Conservation (phyloP, 768 basidiomycete species). For the Hortiboletus flavorubellus region DNA sequence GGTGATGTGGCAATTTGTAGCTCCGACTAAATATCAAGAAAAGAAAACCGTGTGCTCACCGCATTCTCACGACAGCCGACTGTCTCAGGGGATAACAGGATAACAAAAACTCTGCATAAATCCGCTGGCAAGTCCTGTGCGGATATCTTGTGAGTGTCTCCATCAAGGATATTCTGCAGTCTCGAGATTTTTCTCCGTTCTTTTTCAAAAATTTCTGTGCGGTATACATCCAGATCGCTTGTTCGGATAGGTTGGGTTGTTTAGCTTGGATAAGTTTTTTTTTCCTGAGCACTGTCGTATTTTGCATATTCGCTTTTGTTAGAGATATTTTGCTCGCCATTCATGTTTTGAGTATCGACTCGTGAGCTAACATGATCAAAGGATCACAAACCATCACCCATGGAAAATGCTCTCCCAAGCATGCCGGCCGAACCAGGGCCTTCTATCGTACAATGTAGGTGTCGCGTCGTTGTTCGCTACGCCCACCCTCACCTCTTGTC, state of each 20-base stretch:
- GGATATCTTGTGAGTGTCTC: conserved; percentile 26
- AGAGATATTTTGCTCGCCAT: conserved; percentile 25
- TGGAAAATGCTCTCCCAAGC: conserved; percentile 27
- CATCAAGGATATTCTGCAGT: conserved; percentile 9
- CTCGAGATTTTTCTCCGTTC: neutral
- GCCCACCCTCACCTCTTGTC: conserved; percentile 5
- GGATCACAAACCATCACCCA: conserved; percentile 12
- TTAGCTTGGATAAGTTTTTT: conserved; percentile 36
- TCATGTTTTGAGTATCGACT: conserved; percentile 20
- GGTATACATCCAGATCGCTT: conserved; percentile 18
- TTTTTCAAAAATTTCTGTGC: conserved; percentile 11
- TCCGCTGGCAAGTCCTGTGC: conserved; percentile 10
- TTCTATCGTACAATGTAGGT: conserved; percentile 27
- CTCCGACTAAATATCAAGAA: conserved; percentile 31
- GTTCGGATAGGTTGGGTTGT: conserved; percentile 27
- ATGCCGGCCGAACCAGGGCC: conserved; percentile 27
- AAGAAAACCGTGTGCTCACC: conserved; percentile 24
- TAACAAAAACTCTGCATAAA: conserved; percentile 32
- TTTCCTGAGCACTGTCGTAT: conserved; percentile 19
- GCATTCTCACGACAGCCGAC: conserved; percentile 37
- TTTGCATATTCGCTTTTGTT: conserved; percentile 36
- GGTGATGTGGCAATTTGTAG: conserved; percentile 18
- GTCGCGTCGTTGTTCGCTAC: neutral
- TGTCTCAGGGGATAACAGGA: conserved; percentile 33
- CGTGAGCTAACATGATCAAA: conserved; percentile 27